A percentile compares a stretch with the other conserved stretches of the same genome.
Evolutionary conservation across 1,284 basidiomycete genomes (phyloP).

Genomic region (Trametes hirsuta): DNA sequence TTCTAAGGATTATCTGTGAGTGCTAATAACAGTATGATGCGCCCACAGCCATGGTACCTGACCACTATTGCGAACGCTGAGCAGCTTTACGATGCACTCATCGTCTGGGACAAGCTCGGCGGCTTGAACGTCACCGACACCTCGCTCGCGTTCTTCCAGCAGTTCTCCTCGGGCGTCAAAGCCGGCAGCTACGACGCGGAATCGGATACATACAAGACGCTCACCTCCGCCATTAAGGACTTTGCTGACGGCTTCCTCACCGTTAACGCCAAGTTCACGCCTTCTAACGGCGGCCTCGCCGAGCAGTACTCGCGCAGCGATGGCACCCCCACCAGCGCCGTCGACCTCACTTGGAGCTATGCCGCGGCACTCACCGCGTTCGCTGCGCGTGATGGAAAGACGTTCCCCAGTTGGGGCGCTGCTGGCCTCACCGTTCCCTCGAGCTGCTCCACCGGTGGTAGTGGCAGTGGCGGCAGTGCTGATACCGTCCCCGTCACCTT

Average conservation of each 20-base stretch:
- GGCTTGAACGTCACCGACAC: slow-evolving; percentile 40
- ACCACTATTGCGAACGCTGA: slow-evolving; percentile 46
- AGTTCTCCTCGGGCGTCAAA: slow-evolving; percentile 37
- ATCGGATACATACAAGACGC: slow-evolving; percentile 35
- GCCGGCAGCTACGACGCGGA: slow-evolving; percentile 41
- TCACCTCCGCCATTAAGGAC: slow-evolving; percentile 39
- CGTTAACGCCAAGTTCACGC: slow-evolving; percentile 43
- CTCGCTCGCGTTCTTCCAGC: slow-evolving; percentile 48
- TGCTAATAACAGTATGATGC: background rate
- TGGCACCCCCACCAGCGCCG: slow-evolving; percentile 41
- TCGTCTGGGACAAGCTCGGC: slow-evolving; percentile 41
- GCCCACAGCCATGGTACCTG: slow-evolving; percentile 47
- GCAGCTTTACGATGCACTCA: slow-evolving; percentile 48
- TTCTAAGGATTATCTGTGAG: background rate
- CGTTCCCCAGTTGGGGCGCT: slow-evolving; percentile 66
- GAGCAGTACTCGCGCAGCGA: slow-evolving; percentile 43
- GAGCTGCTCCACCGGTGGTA: slow-evolving; percentile 42
- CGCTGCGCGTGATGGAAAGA: slow-evolving; percentile 38
- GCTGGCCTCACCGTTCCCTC: slow-evolving; percentile 53
- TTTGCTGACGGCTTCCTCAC: slow-evolving; percentile 50
- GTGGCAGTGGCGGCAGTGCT: slow-evolving; percentile 33
- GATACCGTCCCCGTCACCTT: slow-evolving; percentile 61
- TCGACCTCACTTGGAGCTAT: slow-evolving; percentile 51
- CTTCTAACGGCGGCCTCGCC: slow-evolving; percentile 41
- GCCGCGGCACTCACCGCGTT: slow-evolving; percentile 46